phyloP scores from a whole-genome alignment of 2,329 filamentous ascomycete species.

The Talaromyces sp. region DNA sequence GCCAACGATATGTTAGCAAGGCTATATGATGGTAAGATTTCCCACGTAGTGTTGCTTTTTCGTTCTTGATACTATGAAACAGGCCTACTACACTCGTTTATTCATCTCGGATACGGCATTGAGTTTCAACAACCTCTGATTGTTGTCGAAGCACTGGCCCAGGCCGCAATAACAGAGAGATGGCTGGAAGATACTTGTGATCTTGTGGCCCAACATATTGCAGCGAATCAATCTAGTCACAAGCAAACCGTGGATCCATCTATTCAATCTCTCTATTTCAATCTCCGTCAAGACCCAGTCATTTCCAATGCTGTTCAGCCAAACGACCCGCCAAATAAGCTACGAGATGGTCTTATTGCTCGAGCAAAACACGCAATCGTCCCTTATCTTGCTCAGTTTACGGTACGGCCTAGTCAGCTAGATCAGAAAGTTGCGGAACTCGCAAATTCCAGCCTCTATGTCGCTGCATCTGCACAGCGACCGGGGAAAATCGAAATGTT shows the following conservation, averaged over 20 bases:
- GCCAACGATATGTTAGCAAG: constrained; percentile 65
- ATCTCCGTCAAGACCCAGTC: neutral
- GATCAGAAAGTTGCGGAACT: neutral
- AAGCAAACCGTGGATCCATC: neutral
- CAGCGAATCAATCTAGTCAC: neutral
- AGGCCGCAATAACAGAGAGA: constrained; percentile 63
- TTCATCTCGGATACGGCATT: constrained; percentile 78
- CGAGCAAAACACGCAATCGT: neutral
- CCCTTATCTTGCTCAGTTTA: neutral
- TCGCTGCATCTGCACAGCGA: constrained; percentile 52
- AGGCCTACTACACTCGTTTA: constrained; percentile 72
- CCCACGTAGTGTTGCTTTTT: neutral
- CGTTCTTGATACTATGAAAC: constrained; percentile 13
- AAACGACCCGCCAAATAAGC: neutral
- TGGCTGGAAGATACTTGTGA: constrained; percentile 35
- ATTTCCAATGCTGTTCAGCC: neutral
- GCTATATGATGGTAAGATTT: constrained; percentile 56
- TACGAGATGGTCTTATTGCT: neutral
- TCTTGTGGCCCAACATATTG: neutral
- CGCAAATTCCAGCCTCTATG: constrained; percentile 30
- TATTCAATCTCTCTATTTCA: neutral
- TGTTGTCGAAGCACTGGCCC: constrained; percentile 74
- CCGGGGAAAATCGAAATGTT: constrained; percentile 63
- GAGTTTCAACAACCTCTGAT: constrained; percentile 78
- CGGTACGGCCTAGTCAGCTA: neutral